These are phyloP conservation scores for Rosa multiflora DNA, from an alignment of 306 rosid genomes.

Conservation along the genomic window DNA sequence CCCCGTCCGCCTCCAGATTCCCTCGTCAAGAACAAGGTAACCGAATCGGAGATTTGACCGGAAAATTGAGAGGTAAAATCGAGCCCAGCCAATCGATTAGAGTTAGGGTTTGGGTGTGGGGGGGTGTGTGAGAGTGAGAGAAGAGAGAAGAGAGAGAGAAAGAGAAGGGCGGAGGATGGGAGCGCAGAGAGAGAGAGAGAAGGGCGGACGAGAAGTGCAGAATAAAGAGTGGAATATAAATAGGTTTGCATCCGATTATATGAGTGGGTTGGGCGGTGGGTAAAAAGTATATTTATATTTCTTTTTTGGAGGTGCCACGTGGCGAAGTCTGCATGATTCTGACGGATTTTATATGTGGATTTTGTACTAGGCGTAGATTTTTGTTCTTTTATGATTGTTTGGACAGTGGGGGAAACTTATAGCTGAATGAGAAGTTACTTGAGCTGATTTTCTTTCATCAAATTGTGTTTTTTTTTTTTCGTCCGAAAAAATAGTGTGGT, in stretches of 20 bases:
- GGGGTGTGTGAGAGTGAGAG: constrained; percentile 17
- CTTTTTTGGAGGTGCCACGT: constrained; percentile 41
- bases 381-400: not conserved
- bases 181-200: constrained; percentile 9
- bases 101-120: constrained; percentile 33
- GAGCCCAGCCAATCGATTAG: constrained; percentile 5
- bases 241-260: constrained; percentile 98
- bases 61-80: not conserved
- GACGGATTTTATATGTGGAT: not conserved
- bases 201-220: constrained; percentile 59
- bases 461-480: too few relatives aligned
- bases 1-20: constrained; percentile 13
- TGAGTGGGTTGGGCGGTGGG: not conserved
- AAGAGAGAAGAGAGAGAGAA: constrained; percentile 3
- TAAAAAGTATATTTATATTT: not conserved
- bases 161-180: constrained; percentile 42
- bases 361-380: not conserved
- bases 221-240: constrained; percentile 93
- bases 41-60: constrained; percentile 13
- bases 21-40: constrained; percentile 5
- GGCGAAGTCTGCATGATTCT: constrained; percentile 49
- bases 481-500: too few relatives aligned
- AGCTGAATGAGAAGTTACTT: too few relatives aligned
- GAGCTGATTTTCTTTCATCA: too few relatives aligned
- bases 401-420: not conserved